These are phyloP conservation scores for Malus fusca DNA, from an alignment of 306 rosid species.

Conservation along the genomic window DNA sequence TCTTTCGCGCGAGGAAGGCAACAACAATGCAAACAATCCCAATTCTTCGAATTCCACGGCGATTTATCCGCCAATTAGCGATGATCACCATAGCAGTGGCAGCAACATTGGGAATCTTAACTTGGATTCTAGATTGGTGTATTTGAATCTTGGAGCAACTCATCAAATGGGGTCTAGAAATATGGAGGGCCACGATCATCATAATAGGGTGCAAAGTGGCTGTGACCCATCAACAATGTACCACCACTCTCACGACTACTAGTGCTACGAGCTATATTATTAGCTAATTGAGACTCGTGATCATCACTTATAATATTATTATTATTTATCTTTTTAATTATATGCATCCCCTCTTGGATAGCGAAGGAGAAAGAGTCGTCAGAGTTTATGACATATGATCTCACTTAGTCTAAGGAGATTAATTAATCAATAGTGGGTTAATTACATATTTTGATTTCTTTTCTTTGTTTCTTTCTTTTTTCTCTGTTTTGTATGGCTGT, in stretches of 20 bases:
- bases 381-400: conserved; percentile 11
- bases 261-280: not conserved
- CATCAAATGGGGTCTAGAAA: conserved; percentile 39
- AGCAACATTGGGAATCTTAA: conserved; percentile 47
- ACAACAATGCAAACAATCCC: conserved; percentile 22
- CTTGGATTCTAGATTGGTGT: conserved; percentile 79
- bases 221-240: conserved; percentile 60
- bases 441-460: conserved; percentile 5
- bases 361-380: not conserved
- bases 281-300: not conserved
- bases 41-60: conserved; percentile 43
- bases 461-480: conserved; percentile 11
- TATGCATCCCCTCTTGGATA: not conserved
- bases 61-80: conserved; percentile 60
- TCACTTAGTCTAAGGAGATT: not conserved
- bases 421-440: not conserved
- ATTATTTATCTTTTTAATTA: not conserved
- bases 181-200: conserved; percentile 3
- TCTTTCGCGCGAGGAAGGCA: conserved; percentile 82
- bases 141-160: conserved; percentile 77
- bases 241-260: conserved; percentile 69
- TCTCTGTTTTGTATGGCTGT: conserved; percentile 3
- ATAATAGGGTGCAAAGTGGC: conserved; percentile 43
- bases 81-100: conserved; percentile 45
- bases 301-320: not conserved